phyloP scores from a whole-genome alignment of 139 green algal species.

The Coccomyxa sp. region DNA sequence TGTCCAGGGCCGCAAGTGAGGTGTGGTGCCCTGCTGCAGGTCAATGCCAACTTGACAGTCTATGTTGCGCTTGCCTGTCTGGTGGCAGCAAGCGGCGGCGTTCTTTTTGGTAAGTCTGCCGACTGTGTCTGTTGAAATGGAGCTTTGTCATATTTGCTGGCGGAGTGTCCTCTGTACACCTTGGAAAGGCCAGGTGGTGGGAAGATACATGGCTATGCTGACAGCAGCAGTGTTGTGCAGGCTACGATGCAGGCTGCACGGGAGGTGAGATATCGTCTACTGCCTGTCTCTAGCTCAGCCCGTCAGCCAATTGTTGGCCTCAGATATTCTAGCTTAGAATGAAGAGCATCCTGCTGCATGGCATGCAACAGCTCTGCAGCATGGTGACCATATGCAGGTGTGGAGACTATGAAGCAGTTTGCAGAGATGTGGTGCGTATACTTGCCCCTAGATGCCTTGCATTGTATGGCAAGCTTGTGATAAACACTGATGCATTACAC shows the following conservation, averaged over 20 bases:
- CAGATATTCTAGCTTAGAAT: no score
- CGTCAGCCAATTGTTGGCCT: no score
- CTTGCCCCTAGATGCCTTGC: not conserved
- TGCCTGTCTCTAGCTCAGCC: no score
- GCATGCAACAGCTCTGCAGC: no score
- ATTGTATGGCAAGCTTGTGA: not conserved
- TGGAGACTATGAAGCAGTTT: not conserved
- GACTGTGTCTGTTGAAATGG: not conserved
- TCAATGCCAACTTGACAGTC: conserved; percentile 11
- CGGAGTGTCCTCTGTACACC: no score
- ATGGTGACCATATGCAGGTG: no score
- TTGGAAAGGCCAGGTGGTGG: not conserved
- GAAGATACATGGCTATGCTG: not conserved
- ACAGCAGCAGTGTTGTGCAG: not conserved
- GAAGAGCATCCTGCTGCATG: no score
- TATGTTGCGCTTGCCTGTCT: conserved; percentile 16
- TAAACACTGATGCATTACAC: not conserved
- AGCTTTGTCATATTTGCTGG: no score
- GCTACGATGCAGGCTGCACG: not conserved
- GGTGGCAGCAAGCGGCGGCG: conserved; percentile 8
- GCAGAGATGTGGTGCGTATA: not conserved
- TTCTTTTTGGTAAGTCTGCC: conserved; percentile 16
- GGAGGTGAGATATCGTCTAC: not conserved
- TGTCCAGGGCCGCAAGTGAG: no score
- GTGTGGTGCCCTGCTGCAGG: no score